These are phyloP conservation scores for Exserohilum turcica DNA, from an alignment of 2,329 filamentous ascomycete genomes.

Conservation along the genomic window DNA sequence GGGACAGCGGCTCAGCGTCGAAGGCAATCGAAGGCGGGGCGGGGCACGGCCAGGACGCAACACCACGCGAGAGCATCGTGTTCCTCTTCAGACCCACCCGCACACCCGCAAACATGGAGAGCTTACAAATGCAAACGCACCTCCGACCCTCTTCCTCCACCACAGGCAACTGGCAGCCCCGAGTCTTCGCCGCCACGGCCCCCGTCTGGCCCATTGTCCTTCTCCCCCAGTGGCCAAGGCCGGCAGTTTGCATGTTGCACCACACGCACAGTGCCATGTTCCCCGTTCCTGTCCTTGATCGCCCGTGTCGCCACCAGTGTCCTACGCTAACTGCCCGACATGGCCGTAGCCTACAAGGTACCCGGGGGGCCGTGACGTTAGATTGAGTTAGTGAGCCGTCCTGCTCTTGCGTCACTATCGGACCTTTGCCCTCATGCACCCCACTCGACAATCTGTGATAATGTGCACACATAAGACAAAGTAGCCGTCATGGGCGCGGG, in stretches of 20 bases:
- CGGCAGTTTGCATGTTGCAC: slow-evolving; percentile 2
- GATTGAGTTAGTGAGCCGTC: slow-evolving; percentile 7
- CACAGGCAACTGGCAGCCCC: neutral
- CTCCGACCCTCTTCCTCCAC: neutral
- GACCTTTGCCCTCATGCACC: slow-evolving; percentile 15
- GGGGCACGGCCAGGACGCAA: slow-evolving; percentile 1
- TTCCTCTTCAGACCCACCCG: slow-evolving; percentile 8
- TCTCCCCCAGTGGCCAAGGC: neutral
- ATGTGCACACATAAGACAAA: slow-evolving; percentile 15
- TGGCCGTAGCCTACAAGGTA: slow-evolving; percentile 9
- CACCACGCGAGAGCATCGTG: slow-evolving; percentile 6
- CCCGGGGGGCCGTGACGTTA: slow-evolving; percentile 8
- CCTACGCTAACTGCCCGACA: slow-evolving; percentile 2
- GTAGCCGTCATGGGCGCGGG: slow-evolving; percentile 5
- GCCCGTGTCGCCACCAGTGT: slow-evolving; percentile 1
- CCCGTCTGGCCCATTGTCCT: neutral
- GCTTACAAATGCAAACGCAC: slow-evolving; percentile 14
- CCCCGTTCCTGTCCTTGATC: neutral
- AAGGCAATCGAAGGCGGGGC: slow-evolving; percentile 8
- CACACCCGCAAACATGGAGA: neutral
- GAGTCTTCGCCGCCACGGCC: slow-evolving; percentile 4
- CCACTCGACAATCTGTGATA: slow-evolving; percentile 23
- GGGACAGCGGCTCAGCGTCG: neutral
- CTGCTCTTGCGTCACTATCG: slow-evolving; percentile 31
- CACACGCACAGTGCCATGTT: neutral